Conservation (phyloP, 352 stramenopile species). For the Pythium oligandrum region DNA sequence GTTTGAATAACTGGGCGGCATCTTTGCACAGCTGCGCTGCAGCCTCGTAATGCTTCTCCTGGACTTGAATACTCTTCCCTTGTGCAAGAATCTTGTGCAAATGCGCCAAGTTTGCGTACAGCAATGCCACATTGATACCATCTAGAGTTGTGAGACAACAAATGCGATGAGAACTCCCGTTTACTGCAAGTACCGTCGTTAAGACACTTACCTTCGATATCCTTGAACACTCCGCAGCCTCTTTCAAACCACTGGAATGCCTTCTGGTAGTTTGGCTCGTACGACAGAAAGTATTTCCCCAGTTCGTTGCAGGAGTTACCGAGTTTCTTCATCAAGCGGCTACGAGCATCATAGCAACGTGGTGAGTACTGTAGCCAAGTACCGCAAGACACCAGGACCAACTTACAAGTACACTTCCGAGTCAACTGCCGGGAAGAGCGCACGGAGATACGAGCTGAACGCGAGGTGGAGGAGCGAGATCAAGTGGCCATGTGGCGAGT, state of each 20-base stretch:
- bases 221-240: constrained; percentile 69
- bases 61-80: constrained; percentile 22
- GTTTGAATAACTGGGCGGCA: constrained; percentile 58
- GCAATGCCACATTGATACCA: constrained; percentile 70
- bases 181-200: no score
- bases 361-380: not conserved
- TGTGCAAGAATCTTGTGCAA: constrained; percentile 84
- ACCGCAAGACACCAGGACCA: constrained; percentile 6
- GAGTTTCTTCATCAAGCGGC: constrained; percentile 82
- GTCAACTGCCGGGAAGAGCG: constrained; percentile 52
- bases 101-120: constrained; percentile 77
- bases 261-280: constrained; percentile 35
- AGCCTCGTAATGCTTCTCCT: constrained; percentile 49
- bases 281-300: constrained; percentile 61
- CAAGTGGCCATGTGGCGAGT: not conserved
- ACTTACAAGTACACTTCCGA: constrained; percentile 85
- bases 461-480: constrained; percentile 21
- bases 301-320: constrained; percentile 84
- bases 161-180: not conserved
- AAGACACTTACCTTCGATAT: constrained; percentile 62
- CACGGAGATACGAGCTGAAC: constrained; percentile 64
- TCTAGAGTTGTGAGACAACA: constrained; percentile 27
- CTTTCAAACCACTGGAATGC: constrained; percentile 79
- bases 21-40: constrained; percentile 65
- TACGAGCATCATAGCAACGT: constrained; percentile 21